A percentile compares a stretch with the other conserved stretches of the same genome.
Conservation (phyloP, 805 yeast species). For the Yarrowia sp. region DNA sequence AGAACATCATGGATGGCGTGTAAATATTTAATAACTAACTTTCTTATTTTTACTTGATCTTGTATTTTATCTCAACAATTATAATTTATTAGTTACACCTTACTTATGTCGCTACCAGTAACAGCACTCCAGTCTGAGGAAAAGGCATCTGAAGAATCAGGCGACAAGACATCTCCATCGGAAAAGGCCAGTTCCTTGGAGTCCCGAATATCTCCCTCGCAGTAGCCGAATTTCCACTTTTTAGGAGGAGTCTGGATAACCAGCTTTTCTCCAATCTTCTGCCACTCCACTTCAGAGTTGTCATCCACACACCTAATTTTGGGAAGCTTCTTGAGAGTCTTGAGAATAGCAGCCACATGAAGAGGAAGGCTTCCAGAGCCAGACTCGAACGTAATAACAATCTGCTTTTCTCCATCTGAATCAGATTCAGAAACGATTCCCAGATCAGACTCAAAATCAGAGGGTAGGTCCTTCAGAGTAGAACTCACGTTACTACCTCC, state of each 20-base stretch:
- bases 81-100: not conserved
- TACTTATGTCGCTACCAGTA: not conserved
- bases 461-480: not conserved
- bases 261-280: not conserved
- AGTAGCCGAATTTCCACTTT: constrained; percentile 6
- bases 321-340: constrained; percentile 7
- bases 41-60: not conserved
- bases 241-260: not conserved
- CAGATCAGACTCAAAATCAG: not conserved
- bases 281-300: not conserved
- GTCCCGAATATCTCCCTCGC: not conserved
- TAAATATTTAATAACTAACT: not conserved
- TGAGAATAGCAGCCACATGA: constrained; percentile 9
- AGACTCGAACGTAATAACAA: not conserved
- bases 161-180: not conserved
- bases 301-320: not conserved
- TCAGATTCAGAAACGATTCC: not conserved
- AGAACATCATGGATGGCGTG: constrained; percentile 2
- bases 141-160: not conserved
- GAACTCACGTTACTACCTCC: not conserved
- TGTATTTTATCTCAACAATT: not conserved
- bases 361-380: constrained; percentile 5
- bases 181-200: not conserved
- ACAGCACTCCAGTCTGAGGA: constrained; percentile 9
- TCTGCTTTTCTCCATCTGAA: not conserved